phyloP scores from a whole-genome alignment of 1,139 yeast genomes.

The Candida buenavistaensis region DNA sequence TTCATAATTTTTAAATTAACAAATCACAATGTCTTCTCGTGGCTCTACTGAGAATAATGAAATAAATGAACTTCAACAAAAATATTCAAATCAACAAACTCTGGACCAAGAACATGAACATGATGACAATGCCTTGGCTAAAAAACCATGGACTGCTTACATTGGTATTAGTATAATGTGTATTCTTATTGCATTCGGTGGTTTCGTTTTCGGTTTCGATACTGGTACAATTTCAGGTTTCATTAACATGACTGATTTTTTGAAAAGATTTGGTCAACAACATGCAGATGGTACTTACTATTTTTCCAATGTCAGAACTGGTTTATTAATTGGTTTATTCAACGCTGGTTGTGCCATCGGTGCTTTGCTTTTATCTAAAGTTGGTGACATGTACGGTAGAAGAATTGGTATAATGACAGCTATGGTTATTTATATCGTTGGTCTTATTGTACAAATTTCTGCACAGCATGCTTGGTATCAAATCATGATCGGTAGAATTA shows the following conservation, averaged over 20 bases:
- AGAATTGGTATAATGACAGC: conserved; percentile 48
- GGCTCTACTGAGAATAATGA: conserved; percentile 1
- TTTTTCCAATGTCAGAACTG: conserved; percentile 49
- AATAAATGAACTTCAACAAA: conserved; percentile 2
- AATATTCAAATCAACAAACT: conserved; percentile 1
- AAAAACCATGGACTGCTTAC: conserved; percentile 11
- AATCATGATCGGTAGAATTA: conserved; percentile 57
- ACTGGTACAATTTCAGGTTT: conserved; percentile 74
- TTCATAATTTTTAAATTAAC: neutral
- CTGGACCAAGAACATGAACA: conserved; percentile 5
- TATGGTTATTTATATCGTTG: conserved; percentile 47
- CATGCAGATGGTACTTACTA: conserved; percentile 28
- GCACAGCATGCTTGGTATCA: conserved; percentile 48
- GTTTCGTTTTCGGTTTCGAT: conserved; percentile 73
- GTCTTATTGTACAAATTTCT: conserved; percentile 47
- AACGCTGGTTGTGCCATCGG: conserved; percentile 76
- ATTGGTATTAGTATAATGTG: conserved; percentile 21
- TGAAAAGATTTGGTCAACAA: conserved; percentile 45
- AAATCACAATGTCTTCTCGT: neutral
- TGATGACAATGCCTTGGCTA: conserved; percentile 6
- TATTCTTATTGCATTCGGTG: conserved; percentile 57
- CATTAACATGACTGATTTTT: conserved; percentile 56
- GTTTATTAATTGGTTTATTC: conserved; percentile 61
- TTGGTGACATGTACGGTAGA: conserved; percentile 56
- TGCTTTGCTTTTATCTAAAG: conserved; percentile 57